These are phyloP conservation scores for Ceratorhiza oryzae-sativae DNA, from an alignment of 1,284 basidiomycete genomes.

Conservation along the genomic window DNA sequence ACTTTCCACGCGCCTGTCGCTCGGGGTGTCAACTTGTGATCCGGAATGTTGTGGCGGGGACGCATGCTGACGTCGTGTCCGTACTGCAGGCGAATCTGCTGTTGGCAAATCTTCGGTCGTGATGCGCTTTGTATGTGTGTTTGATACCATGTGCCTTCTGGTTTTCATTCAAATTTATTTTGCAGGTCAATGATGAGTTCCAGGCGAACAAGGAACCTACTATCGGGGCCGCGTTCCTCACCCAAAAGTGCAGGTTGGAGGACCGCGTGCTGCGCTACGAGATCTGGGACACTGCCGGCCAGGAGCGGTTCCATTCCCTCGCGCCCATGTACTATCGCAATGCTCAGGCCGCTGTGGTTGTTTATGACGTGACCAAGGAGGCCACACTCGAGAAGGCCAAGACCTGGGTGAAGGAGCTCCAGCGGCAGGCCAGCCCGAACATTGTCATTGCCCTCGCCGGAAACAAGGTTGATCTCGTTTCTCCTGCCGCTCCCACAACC, in stretches of 20 bases:
- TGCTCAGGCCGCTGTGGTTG: conserved; percentile 97
- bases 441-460: conserved; percentile 97
- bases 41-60: conserved; percentile 30
- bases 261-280: conserved; percentile 93
- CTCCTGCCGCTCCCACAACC: conserved; percentile 62
- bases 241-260: conserved; percentile 90
- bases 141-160: conserved; percentile 35
- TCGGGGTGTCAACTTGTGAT: conserved; percentile 8
- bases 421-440: conserved; percentile 98
- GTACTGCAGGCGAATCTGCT: conserved; percentile 85
- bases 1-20: not conserved
- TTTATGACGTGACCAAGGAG: conserved; percentile 96
- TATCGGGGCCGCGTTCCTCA: conserved; percentile 94
- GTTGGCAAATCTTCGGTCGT: conserved; percentile 99
- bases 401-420: conserved; percentile 99
- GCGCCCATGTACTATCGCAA: conserved; percentile 99
- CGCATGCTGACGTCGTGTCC: conserved; percentile 19
- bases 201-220: conserved; percentile 98
- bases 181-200: conserved; percentile 89
- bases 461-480: conserved; percentile 95
- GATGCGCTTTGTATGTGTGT: conserved; percentile 85
- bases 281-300: conserved; percentile 96
- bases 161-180: conserved; percentile 2
- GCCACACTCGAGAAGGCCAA: conserved; percentile 98
- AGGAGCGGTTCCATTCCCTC: conserved; percentile 93